Percentiles rank a stretch among this genome's conserved stretches.
Evolutionary conservation across 441 rosid genomes (phyloP).

Genomic region (Manihot esculenta): DNA sequence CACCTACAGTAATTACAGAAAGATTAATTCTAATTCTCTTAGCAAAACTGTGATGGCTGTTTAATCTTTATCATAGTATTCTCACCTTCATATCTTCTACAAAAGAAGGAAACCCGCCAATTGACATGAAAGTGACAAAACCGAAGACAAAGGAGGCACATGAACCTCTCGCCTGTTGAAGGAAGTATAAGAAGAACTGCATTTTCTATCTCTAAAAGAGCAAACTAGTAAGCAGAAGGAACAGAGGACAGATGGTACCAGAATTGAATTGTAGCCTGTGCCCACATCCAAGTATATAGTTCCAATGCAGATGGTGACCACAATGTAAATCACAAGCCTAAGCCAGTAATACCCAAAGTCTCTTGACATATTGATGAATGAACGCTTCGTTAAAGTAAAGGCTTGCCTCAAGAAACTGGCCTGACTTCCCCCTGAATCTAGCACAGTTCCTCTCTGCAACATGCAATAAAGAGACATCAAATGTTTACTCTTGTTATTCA

Average conservation of each 20-base stretch:
- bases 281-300: constrained; percentile 88
- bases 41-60: background rate
- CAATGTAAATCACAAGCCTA: constrained; percentile 74
- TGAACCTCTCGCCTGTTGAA: constrained; percentile 83
- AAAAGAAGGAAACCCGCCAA: constrained; percentile 98
- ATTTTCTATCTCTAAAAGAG: too few relatives aligned
- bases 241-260: constrained; percentile 46
- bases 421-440: constrained; percentile 91
- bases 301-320: constrained; percentile 91
- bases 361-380: constrained; percentile 90
- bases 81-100: constrained; percentile 96
- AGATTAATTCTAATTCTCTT: background rate
- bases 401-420: constrained; percentile 91
- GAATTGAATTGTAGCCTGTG: constrained; percentile 75
- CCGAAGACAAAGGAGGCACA: constrained; percentile 97
- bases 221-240: background rate
- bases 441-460: constrained; percentile 87
- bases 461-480: background rate
- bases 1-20: constrained; percentile 43
- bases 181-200: background rate
- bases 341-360: constrained; percentile 99
- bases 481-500: too few relatives aligned
- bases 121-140: constrained; percentile 96
- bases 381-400: constrained; percentile 81
- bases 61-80: background rate